Base-by-base conservation (phyloP, 73 alveolate species). In the Stentor roeselii region DNA sequence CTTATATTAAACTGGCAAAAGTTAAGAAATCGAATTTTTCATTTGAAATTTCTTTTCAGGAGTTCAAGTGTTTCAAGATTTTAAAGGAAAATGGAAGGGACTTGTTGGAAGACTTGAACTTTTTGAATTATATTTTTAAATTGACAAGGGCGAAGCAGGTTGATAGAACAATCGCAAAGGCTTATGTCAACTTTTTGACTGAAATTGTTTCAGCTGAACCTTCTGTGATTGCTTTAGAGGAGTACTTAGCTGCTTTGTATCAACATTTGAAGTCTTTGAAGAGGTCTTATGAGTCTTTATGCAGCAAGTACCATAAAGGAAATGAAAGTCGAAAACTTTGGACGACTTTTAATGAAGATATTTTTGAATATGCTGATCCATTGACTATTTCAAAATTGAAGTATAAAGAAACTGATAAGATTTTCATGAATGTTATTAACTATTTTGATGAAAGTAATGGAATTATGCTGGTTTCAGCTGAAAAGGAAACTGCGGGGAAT, bases 391-490 rank as follows among this genome's bases (percentile, higher is more conserved):
- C 27, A 27, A 32, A 21, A 21, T 40, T 67, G 21, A 67, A 67
- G 37, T 21, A 21, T 2, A 32, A 67, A 67, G 80, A 67, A 30
- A 21, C n/a, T 15, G 37, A 21, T 15, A 21, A 21, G 34, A 34
- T 11, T 27, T 30, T 11, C 37, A 32, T 27, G 37, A n/a, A n/a
- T 0, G 37, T 11, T 21, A 1, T 67, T 14, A 21, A 21, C 41
- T 21, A 67, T 1, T 67, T 67, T 67, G 80, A 67, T 67, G 80
- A 67, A 67, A 67, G 34, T 34, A 21, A 67, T 67, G 80, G 41
- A 34, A 67, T 21, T 67, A 30, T 67, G n/a, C 2, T 67, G 41
- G 37, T 67, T 67, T 67, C 80, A 1, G 80, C 50, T 30, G 80
- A 67, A 21, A 67, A 14, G 21, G 37, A 67, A 0, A 67, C 37